These are phyloP conservation scores for Beta lomatogona DNA, from an alignment of 179 eudicot species.

Conservation along the genomic window DNA sequence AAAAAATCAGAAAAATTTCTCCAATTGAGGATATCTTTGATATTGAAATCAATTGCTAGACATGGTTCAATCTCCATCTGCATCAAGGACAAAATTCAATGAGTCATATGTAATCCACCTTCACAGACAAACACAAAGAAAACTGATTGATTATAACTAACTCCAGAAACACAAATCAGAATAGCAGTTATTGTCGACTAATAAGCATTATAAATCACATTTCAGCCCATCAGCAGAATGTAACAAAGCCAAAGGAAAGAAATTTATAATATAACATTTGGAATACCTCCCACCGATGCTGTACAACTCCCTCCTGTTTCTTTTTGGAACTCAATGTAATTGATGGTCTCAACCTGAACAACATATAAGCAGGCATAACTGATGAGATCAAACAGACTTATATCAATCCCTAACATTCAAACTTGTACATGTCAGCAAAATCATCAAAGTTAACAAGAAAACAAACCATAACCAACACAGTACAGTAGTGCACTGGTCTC, in stretches of 20 bases:
- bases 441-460: not conserved
- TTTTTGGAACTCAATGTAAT: conserved; percentile 51
- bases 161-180: not conserved
- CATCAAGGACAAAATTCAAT: conserved; percentile 32
- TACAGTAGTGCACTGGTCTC: not conserved
- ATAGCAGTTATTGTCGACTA: not conserved
- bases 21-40: conserved; percentile 77
- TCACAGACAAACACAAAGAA: conserved; percentile 9
- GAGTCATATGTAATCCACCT: not conserved
- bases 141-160: not conserved
- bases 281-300: conserved; percentile 74
- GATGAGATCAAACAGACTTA: conserved; percentile 11
- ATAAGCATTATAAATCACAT: not conserved
- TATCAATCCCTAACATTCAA: not conserved
- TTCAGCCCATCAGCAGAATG: not conserved
- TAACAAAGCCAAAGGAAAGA: not conserved
- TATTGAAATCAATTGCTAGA: conserved; percentile 80
- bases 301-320: conserved; percentile 66
- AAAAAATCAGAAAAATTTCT: not conserved
- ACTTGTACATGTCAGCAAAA: not conserved
- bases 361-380: conserved; percentile 3
- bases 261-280: not conserved
- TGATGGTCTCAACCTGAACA: conserved; percentile 71
- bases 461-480: not conserved
- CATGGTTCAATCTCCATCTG: conserved; percentile 93